These are phyloP conservation scores for Populus alba DNA, from an alignment of 345 rosid genomes.

Conservation along the genomic window DNA sequence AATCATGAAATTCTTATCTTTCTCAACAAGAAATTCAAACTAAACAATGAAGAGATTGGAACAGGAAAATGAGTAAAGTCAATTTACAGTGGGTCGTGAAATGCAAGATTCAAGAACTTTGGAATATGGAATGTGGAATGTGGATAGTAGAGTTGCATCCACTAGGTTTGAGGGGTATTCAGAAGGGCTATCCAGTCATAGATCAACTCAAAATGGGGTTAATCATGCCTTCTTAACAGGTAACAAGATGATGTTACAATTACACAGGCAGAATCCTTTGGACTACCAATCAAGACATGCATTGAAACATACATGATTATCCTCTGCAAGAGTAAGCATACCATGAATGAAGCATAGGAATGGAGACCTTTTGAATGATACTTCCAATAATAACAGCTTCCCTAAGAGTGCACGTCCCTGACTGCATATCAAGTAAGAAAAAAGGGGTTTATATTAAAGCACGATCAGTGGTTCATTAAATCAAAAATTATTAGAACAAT, in stretches of 20 bases:
- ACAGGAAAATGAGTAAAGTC: not conserved
- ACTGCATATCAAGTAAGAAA: slow-evolving; percentile 45
- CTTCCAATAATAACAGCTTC: slow-evolving; percentile 96
- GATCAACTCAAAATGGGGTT: not conserved
- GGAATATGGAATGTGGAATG: not conserved
- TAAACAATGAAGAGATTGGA: not conserved
- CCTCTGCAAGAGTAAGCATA: slow-evolving; percentile 23
- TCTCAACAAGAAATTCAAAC: not conserved
- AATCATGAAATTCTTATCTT: not conserved
- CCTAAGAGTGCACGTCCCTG: slow-evolving; percentile 86
- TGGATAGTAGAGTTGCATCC: not conserved
- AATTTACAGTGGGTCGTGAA: not conserved
- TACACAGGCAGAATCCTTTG: not conserved
- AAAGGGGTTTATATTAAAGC: not conserved
- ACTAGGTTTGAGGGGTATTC: not conserved
- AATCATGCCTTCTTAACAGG: not conserved
- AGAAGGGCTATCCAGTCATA: not conserved
- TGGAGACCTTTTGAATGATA: slow-evolving; percentile 69
- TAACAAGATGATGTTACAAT: not conserved
- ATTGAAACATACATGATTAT: not conserved
- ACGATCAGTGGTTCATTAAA: not conserved
- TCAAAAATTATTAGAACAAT: not conserved
- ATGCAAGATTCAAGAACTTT: not conserved
- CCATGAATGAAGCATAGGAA: slow-evolving; percentile 95
- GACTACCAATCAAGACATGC: not conserved